Evolutionary conservation across 441 rosid genomes (phyloP), one percentile per base, ranked within the genome.

Genomic region (Adansonia gregorii): DNA sequence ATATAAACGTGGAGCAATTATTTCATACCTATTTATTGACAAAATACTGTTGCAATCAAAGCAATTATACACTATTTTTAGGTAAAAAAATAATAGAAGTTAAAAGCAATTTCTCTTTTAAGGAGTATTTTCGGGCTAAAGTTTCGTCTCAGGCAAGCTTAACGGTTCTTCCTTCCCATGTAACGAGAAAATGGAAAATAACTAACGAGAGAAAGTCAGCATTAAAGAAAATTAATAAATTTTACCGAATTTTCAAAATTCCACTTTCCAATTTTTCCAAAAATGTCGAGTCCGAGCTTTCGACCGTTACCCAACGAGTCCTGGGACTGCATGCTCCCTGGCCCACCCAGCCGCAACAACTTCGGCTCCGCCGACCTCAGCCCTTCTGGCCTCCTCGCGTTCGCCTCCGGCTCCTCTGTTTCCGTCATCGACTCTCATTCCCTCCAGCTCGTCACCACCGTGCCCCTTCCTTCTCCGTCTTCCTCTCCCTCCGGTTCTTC

Each of bases 281-380:
- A 51, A 76, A 67, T 68, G 67, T 45, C 74, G 52, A 87, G 88
- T 88, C 87, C 92, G 67, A 81, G 81, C 61, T 72, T 82, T 15
- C 46, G 64, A 65, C 82, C 83, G 66, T 80, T 80, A 27, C 80
- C 83, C 66, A 78, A 70, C 61, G 78, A 86, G 39, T 55, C 89
- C 19, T 91, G 93, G 94, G 88, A 89, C 76, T 82, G 88, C 35
- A 91, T 90, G 87, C 94, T 95, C 15, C 98, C 99, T 0, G 99
- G 97, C 45, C 98, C 99, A 6, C 95, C 98, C 2, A 89, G 91
- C 81, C 97, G 98, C 67, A 93, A 88, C 89, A 95, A 95, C 86
- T 93, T 95, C 74, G 96, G 96, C 82, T 88, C 98, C 72, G 82
- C 89, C 76, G 98, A 95, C 84, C 85, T 93, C 20, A 92, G 95